Conservation (phyloP, 768 basidiomycete species). For the Xanthoconium purpureum region DNA sequence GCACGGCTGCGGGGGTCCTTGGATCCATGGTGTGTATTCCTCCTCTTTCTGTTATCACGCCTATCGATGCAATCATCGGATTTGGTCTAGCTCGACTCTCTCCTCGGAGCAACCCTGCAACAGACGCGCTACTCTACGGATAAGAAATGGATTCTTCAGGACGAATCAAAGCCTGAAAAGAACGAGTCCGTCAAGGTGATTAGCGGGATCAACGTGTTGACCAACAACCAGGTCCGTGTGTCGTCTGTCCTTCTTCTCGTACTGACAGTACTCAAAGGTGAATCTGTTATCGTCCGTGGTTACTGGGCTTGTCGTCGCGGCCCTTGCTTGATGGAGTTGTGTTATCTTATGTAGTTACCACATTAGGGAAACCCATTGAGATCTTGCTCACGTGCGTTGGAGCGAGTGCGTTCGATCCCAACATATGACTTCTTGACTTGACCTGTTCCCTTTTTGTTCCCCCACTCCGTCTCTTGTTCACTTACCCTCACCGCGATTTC, state of each 20-base stretch:
- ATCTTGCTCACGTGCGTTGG: conserved; percentile 20
- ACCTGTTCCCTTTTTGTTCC: not conserved
- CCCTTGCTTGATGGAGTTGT: conserved; percentile 28
- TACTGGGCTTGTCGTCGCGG: conserved; percentile 36
- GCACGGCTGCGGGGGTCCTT: conserved; percentile 63
- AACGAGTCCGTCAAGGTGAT: conserved; percentile 54
- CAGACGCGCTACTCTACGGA: conserved; percentile 66
- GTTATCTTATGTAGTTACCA: conserved; percentile 19
- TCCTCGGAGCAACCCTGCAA: conserved; percentile 87
- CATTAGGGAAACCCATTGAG: conserved; percentile 14
- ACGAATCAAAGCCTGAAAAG: conserved; percentile 36
- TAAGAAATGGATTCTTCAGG: conserved; percentile 62
- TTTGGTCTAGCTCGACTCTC: conserved; percentile 66
- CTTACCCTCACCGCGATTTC: conserved; percentile 1
- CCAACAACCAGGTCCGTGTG: conserved; percentile 74
- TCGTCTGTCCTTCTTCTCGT: not conserved
- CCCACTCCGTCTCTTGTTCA: not conserved
- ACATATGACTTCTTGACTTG: not conserved
- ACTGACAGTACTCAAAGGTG: conserved; percentile 30
- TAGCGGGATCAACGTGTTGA: conserved; percentile 64
- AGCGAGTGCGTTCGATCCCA: not conserved
- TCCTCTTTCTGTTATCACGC: not conserved
- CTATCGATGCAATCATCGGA: not conserved
- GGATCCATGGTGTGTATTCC: conserved; percentile 66
- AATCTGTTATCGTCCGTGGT: conserved; percentile 44